These are phyloP conservation scores for Mucor lusitanicus DNA, from an alignment of 371 early-diverging fungal species.

Conservation along the genomic window DNA sequence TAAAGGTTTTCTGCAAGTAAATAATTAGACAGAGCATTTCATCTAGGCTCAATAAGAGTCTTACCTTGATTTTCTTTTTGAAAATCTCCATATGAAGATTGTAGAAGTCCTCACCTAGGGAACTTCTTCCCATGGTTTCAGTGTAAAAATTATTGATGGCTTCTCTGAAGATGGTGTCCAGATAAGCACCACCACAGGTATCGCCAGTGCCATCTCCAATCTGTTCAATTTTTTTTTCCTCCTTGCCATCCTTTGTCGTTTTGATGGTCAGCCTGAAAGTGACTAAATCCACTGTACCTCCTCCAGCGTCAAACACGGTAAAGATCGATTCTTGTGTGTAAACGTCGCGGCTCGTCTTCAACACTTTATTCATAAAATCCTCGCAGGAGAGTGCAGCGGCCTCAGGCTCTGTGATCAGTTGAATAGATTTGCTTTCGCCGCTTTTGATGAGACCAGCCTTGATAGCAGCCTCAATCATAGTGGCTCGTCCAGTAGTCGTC, in stretches of 20 bases:
- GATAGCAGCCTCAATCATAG: constrained; percentile 41
- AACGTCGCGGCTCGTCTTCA: not conserved
- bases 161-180: constrained; percentile 39
- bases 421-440: constrained; percentile 28
- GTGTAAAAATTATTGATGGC: not conserved
- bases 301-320: constrained; percentile 64
- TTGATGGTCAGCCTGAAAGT: constrained; percentile 21
- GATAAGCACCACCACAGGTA: constrained; percentile 50
- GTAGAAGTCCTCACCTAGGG: not conserved
- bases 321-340: constrained; percentile 32
- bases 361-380: not conserved
- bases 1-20: not conserved
- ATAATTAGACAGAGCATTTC: not conserved
- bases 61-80: not conserved
- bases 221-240: not conserved
- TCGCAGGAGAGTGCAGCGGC: constrained; percentile 44
- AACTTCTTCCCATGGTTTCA: not conserved
- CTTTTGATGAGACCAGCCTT: constrained; percentile 32
- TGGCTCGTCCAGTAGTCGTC: constrained; percentile 35
- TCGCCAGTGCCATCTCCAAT: constrained; percentile 47
- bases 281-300: constrained; percentile 62
- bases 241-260: constrained; percentile 25
- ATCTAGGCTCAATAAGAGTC: not conserved
- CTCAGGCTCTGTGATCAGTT: constrained; percentile 53
- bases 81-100: not conserved